Evolutionary conservation across 2,329 filamentous ascomycete genomes (phyloP).

Genomic region (Colletotrichum tamarilloi): DNA sequence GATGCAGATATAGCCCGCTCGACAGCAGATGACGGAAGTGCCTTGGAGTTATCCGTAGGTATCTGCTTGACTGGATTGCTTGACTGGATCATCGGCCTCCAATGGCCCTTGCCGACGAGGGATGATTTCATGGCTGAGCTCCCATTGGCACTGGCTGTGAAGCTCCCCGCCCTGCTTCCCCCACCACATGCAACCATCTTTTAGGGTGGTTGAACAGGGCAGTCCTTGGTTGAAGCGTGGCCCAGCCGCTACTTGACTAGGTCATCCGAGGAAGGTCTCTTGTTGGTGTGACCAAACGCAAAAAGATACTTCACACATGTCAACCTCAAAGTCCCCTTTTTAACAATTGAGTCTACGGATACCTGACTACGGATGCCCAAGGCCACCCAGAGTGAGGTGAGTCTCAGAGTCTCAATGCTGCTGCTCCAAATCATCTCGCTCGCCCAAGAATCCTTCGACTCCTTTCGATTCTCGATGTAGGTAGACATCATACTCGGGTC

Average conservation of each 20-base stretch:
- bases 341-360: background rate
- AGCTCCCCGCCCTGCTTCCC: conserved; percentile 26
- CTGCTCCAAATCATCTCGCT: background rate
- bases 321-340: conserved; percentile 22
- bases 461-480: background rate
- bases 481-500: background rate
- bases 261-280: conserved; percentile 1
- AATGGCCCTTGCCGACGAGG: conserved; percentile 13
- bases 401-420: background rate
- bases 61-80: background rate
- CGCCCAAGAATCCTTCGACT: background rate
- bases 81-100: background rate
- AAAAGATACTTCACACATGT: conserved; percentile 29
- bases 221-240: conserved; percentile 17
- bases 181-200: conserved; percentile 30
- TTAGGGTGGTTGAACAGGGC: conserved; percentile 21
- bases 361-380: background rate
- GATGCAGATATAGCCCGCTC: background rate
- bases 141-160: conserved; percentile 20
- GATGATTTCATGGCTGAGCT: conserved; percentile 29
- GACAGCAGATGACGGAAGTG: background rate
- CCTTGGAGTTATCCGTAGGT: too few species aligned
- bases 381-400: background rate
- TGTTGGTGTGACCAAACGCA: background rate
- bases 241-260: conserved; percentile 6